Conservation (phyloP, 2,329 filamentous ascomycete species). For the Dryadomyces sulphureus region DNA sequence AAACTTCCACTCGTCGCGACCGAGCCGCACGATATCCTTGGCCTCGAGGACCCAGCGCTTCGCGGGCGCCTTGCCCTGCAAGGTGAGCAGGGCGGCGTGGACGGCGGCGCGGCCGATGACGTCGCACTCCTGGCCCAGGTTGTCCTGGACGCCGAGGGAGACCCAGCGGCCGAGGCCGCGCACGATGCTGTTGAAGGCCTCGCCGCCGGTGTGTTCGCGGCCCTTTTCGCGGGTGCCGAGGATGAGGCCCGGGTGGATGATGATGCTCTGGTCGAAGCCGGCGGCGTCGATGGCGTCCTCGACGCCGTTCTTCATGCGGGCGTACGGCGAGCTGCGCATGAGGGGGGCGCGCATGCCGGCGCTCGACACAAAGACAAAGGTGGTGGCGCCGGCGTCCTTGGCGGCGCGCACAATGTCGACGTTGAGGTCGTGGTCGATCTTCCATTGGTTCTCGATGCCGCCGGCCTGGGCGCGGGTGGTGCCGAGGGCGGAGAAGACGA, state of each 20-base stretch:
- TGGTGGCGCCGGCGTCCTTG: conserved; percentile 53
- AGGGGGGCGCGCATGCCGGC: conserved; percentile 28
- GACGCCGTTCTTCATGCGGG: conserved; percentile 73
- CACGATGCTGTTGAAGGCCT: conserved; percentile 38
- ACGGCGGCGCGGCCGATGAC: conserved; percentile 57
- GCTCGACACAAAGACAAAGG: conserved; percentile 64
- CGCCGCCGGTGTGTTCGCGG: conserved; percentile 38
- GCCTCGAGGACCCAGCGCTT: conserved; percentile 47
- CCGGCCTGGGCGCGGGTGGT: conserved; percentile 68
- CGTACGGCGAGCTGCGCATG: conserved; percentile 29
- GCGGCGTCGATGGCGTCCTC: conserved; percentile 62
- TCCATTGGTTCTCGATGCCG: conserved; percentile 63
- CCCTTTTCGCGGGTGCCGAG: conserved; percentile 51
- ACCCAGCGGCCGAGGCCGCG: conserved; percentile 35
- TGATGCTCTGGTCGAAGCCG: conserved; percentile 63
- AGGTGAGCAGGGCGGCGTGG: conserved; percentile 40
- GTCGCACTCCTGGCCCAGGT: conserved; percentile 57
- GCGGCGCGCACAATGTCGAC: conserved; percentile 62
- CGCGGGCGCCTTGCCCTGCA: conserved; percentile 41
- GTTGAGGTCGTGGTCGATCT: conserved; percentile 80
- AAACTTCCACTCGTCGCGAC: conserved; percentile 40
- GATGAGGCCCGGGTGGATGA: conserved; percentile 61
- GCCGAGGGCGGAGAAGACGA: conserved; percentile 66
- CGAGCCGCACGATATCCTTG: conserved; percentile 50
- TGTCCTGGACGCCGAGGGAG: conserved; percentile 42